Base-by-base conservation (phyloP, 805 yeast species). In the Starmerella bombi region DNA sequence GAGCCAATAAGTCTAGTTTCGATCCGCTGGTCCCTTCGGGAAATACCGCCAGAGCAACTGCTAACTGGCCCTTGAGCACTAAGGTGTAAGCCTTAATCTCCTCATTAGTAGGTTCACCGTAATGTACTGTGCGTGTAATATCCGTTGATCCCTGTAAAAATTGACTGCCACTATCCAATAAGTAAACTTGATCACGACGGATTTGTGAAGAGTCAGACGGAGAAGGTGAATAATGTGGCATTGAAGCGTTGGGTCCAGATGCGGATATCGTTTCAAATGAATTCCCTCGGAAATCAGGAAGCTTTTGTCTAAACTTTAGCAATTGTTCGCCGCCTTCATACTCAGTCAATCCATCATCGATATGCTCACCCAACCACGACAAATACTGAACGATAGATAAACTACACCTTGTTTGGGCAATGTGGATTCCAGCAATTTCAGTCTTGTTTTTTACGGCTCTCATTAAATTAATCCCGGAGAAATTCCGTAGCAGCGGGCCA, bases 61-160 rank as follows among this genome's bases (percentile, higher is more conserved):
- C 86, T 42, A 91, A 64, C 55, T 91, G 94, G 6, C 97, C 98
- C 61, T 85, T 83, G 42, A 91, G 66, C 0, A 91, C 99, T 31
- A 82, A 62, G 0, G 97, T 81, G 59, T 84, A 88, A 40, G 75
- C 75, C 46, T 67, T 69, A 22, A 64, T 66, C 56, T 79, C 80
- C 45, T 79, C 80, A 12, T 50, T 50, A 0, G 69, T 51, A 10
- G 91, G 84, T 3, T 61, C 59, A 5, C 63, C 64, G 56, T 82
- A 80, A 56, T 82, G 91, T 37, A 76, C 61, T 0, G 97, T 84
- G 52, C 99, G 70, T 0, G 98, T 91, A 22, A 86, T 83, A 57
- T 91, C 99, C 0, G 98, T 91, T 0, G 98, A 88, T 12, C 97
- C 98, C 55, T 91, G 94, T 15, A 79, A 59, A 55, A 73, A 88